Evolutionary conservation across 1,139 yeast genomes (phyloP), one percentile per base, ranked within the genome.

Genomic region (Kluyveromyces sp.): DNA sequence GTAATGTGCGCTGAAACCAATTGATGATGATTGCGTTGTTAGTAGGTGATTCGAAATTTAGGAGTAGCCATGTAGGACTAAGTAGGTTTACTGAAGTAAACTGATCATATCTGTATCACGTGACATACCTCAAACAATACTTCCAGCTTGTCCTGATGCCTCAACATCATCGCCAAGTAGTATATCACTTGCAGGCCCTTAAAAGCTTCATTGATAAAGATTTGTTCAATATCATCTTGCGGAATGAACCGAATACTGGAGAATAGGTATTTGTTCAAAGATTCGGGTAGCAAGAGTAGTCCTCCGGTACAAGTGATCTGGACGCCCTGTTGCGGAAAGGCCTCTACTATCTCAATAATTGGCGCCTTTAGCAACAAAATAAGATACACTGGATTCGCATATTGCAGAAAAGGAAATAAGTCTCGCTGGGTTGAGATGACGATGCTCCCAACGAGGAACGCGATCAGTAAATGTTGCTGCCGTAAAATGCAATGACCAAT

Each of bases 121-220:
- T 39, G 30, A 58, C 64, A 50, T 50, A 59, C 63, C 4, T 68
- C 64, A 46, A 71, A 66, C 31, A 70, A 44, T 29, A 69, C 55
- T n/a, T 61, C 54, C 43, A 71, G 52, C 38, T 53, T 55, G 4
- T 53, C 48, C 3, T 50, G 42, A 30, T 54, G 58, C 26, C 54
- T 70, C n/a, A 78, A 70, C 36, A 80, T 64, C 6, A 80, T 65
- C 43, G 82, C 75, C 58, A 82, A 61, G 55, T 80, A 80, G 55
- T 71, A 79, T 1, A 80, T 67, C 7, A 80, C 85, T 56, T 75
- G 77, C 50, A 77, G 73, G 6, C 79, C 78, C 48, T 69, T 71
- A 55, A 81, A 80, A 1, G 83, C 87, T 57, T 82, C 89, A 54
- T 80, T 81, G 28, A 82, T 76, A 0, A 80, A 77, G 22, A 81